These are phyloP conservation scores for Fusarium sp. DNA, from an alignment of 2,329 filamentous ascomycete species.

Conservation along the genomic window DNA sequence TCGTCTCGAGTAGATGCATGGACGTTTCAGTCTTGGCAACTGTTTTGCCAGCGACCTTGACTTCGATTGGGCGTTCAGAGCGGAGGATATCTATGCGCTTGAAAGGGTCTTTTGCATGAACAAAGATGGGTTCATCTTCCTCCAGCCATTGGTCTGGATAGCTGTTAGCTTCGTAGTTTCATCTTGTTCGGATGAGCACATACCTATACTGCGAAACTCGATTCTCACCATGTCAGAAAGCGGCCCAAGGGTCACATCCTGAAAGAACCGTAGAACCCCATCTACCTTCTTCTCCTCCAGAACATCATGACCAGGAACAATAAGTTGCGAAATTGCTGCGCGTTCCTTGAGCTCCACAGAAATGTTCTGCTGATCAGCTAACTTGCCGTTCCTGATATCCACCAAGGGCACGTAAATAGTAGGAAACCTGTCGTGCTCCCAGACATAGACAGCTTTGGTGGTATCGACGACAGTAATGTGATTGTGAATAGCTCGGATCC, in stretches of 20 bases:
- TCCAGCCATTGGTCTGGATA: constrained; percentile 58
- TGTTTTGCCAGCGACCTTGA: constrained; percentile 60
- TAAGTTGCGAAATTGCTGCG: constrained; percentile 50
- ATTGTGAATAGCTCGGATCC: constrained; percentile 52
- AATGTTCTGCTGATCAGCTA: constrained; percentile 46
- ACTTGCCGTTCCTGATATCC: constrained; percentile 47
- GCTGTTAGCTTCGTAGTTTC: background rate
- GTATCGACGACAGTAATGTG: constrained; percentile 53
- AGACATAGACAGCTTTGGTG: constrained; percentile 52
- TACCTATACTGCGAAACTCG: constrained; percentile 53
- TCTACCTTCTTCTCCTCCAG: constrained; percentile 47
- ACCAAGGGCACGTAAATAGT: constrained; percentile 56
- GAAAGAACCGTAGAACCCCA: constrained; percentile 54
- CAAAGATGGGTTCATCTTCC: constrained; percentile 68
- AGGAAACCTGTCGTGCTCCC: constrained; percentile 62
- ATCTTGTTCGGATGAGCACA: background rate
- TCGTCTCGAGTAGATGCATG: constrained; percentile 71
- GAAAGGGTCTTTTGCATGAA: constrained; percentile 75
- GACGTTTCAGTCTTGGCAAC: constrained; percentile 60
- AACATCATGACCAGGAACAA: constrained; percentile 44
- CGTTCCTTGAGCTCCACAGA: constrained; percentile 39
- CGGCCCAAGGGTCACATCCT: constrained; percentile 52
- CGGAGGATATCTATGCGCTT: constrained; percentile 71
- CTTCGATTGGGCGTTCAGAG: constrained; percentile 64
- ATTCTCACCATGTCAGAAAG: constrained; percentile 51